These are phyloP conservation scores for Chalciporus chontae DNA, from an alignment of 768 basidiomycete species.

Conservation along the genomic window DNA sequence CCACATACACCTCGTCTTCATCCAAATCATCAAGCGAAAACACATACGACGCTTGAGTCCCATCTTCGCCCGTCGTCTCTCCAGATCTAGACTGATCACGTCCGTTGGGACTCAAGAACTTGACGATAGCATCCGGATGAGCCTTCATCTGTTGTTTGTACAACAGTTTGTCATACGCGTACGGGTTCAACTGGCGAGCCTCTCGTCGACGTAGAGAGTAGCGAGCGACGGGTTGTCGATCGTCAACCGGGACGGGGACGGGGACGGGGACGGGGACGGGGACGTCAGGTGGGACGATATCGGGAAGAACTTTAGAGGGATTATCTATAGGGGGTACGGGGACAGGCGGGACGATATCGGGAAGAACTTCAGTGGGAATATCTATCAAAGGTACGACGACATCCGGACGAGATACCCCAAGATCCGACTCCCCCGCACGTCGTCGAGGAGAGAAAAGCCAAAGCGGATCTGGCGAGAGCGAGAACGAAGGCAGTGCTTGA, in stretches of 20 bases:
- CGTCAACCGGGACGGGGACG: too few species aligned
- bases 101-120: slow-evolving; percentile 33
- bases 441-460: slow-evolving; percentile 11
- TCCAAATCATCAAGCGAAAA: slow-evolving; percentile 17
- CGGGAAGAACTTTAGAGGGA: too few species aligned
- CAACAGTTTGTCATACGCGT: slow-evolving; percentile 47
- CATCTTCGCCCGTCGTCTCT: slow-evolving; percentile 27
- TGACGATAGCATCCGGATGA: slow-evolving; percentile 69
- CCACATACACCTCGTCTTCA: slow-evolving; percentile 28
- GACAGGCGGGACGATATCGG: neutral
- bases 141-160: slow-evolving; percentile 51
- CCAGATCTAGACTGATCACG: slow-evolving; percentile 24
- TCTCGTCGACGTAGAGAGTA: slow-evolving; percentile 57
- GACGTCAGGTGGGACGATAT: neutral
- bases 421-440: neutral
- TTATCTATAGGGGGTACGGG: slow-evolving; percentile 1
- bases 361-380: neutral
- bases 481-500: slow-evolving; percentile 1
- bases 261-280: neutral
- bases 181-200: slow-evolving; percentile 58
- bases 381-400: neutral
- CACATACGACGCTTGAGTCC: slow-evolving; percentile 30
- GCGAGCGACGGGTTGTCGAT: slow-evolving; percentile 26
- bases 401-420: slow-evolving; percentile 1
- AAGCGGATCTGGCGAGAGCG: slow-evolving; percentile 24